A percentile compares a stretch with the other conserved stretches of the same genome.
phyloP scores from a whole-genome alignment of 345 rosid genomes.

The Populus tremula region DNA sequence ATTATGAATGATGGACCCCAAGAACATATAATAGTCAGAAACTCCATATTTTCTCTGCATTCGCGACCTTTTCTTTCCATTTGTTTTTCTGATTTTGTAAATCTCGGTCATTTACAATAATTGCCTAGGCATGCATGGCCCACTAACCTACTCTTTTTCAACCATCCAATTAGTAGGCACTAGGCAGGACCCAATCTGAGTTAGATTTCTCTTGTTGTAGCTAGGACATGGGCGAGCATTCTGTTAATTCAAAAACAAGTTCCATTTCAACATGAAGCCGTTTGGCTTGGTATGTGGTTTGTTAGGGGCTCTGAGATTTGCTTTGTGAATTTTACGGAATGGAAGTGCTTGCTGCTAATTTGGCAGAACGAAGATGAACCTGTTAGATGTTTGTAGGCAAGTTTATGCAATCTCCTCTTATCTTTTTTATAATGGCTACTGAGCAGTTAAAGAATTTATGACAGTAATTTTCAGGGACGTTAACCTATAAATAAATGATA shows the following conservation, averaged over 20 bases:
- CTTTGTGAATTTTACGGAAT: background rate
- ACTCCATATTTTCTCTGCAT: conserved; percentile 17
- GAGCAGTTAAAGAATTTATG: too few species aligned
- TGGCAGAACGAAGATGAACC: background rate
- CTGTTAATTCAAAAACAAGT: background rate
- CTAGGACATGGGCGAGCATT: background rate
- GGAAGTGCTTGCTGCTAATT: background rate
- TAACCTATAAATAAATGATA: too few species aligned
- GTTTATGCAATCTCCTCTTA: background rate
- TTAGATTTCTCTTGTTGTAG: background rate
- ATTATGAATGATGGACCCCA: conserved; percentile 11
- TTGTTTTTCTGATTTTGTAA: background rate
- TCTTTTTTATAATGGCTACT: background rate
- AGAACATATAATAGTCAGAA: conserved; percentile 8
- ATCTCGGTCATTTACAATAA: conserved; percentile 1
- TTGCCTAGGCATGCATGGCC: conserved; percentile 16
- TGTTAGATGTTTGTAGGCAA: background rate
- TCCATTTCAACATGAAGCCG: background rate
- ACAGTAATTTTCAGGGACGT: too few species aligned
- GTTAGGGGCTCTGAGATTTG: background rate
- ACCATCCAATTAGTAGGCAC: too few species aligned
- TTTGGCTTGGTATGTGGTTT: background rate
- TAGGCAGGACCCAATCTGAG: background rate
- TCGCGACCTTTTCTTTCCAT: background rate
- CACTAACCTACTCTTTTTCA: background rate